Base-by-base conservation (phyloP, 2,329 filamentous ascomycete genomes). In the Ascochyta fabae region DNA sequence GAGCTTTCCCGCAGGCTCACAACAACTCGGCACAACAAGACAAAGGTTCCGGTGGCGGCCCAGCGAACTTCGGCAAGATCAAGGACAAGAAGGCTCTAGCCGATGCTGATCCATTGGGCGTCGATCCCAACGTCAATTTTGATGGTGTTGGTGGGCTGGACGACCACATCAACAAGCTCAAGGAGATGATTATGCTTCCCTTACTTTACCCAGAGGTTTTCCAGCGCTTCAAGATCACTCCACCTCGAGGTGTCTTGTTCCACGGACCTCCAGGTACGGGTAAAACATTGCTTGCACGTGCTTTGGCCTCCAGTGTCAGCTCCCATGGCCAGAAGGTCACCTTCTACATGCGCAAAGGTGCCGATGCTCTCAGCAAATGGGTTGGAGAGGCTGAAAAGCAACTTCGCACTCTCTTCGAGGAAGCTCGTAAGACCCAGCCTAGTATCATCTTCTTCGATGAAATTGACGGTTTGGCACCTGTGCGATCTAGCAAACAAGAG, bases 361-460 rank as follows among this genome's bases (percentile, higher is more conserved):
- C 95, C 23, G 95, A 99, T 83, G 93, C 93, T 15, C 81, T 99
- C 59, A 97, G 93, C 77, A 99, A 99, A 78, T 99, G 95, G 95
- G 95, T 99, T 48, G 95, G 95, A 72, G 95, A 99, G 77, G 95
- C 96, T 9, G 95, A 99, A 78, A 89, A 94, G 77, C 95, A 99
- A 73, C 85, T 99, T 49, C 88, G 95, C 41, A 80, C 98, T 53
- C 83, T 99, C 5, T 99, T 99, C 62, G 95, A 98, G 68, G 95
- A 99, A 77, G 95, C 95, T 15, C 86, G 94, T 59, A 95, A 92
- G 74, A 98, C 90, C 1, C 95, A 99, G 70, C 95, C 95, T 0
- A 98, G 94, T 75, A 99, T 99, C 76, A 99, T 99, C 75, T 99
- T 99, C 80, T 98, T 99, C 67, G 95, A 99, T 74, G 95, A 99